Conservation (phyloP, 2,329 filamentous ascomycete species). For the Alternaria sp. region DNA sequence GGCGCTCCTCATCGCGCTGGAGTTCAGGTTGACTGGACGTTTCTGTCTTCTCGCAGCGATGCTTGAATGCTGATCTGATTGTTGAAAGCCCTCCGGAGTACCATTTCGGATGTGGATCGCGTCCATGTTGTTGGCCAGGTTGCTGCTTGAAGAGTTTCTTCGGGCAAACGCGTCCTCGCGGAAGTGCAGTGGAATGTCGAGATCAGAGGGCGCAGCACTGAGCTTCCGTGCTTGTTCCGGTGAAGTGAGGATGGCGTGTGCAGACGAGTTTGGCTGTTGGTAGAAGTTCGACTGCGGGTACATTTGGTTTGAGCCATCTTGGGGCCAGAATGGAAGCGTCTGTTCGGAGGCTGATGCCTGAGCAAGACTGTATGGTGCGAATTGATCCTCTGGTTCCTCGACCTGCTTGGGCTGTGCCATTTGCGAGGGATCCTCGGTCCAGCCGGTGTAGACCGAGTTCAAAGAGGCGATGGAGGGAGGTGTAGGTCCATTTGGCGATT, state of each 20-base stretch:
- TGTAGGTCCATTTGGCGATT: conserved; percentile 42
- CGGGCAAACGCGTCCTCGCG: conserved; percentile 42
- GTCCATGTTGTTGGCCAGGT: conserved; percentile 48
- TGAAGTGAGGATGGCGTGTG: conserved; percentile 44
- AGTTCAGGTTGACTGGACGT: conserved; percentile 49
- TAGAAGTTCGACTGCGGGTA: conserved; percentile 42
- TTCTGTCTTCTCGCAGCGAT: conserved; percentile 52
- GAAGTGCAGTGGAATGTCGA: conserved; percentile 38
- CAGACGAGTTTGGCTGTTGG: conserved; percentile 45
- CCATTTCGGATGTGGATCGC: conserved; percentile 47
- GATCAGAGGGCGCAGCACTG: conserved; percentile 40
- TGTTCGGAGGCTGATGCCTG: conserved; percentile 42
- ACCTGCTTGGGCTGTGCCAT: conserved; percentile 28
- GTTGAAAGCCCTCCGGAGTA: conserved; percentile 45
- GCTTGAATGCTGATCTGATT: conserved; percentile 47
- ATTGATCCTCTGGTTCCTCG: conserved; percentile 38
- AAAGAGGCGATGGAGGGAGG: conserved; percentile 44
- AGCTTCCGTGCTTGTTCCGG: conserved; percentile 39
- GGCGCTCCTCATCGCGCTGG: conserved; percentile 49
- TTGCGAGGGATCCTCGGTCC: conserved; percentile 43
- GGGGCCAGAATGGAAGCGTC: conserved; percentile 37
- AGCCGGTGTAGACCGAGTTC: conserved; percentile 45
- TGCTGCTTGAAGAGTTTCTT: conserved; percentile 49
- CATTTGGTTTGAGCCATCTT: conserved; percentile 24
- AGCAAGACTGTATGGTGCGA: conserved; percentile 39